phyloP scores from a whole-genome alignment of 148 eudicot species.

The Bassia scoparia region DNA sequence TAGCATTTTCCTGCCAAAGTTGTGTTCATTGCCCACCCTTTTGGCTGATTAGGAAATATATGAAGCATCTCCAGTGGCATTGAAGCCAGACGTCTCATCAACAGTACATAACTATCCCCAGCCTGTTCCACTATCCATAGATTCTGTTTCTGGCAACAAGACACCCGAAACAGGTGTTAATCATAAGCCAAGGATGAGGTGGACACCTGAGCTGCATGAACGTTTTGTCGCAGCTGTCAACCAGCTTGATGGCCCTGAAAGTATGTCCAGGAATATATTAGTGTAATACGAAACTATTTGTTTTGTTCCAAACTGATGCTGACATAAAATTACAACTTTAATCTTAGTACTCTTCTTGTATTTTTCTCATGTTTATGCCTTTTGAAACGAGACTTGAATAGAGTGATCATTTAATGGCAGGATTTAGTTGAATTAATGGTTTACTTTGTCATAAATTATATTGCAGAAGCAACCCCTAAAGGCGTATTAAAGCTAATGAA shows the following conservation, averaged over 20 bases:
- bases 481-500: slow-evolving; percentile 49
- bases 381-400: background rate
- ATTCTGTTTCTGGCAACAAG: slow-evolving; percentile 17
- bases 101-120: slow-evolving; percentile 9
- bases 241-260: slow-evolving; percentile 48
- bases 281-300: background rate
- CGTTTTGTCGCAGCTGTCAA: slow-evolving; percentile 44
- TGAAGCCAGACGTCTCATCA: slow-evolving; percentile 13
- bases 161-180: slow-evolving; percentile 11
- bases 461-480: slow-evolving; percentile 52
- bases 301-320: background rate
- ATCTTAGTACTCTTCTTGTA: background rate
- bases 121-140: slow-evolving; percentile 19
- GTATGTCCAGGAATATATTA: slow-evolving; percentile 23
- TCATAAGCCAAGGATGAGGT: slow-evolving; percentile 49
- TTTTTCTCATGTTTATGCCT: background rate
- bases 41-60: slow-evolving; percentile 28
- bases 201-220: slow-evolving; percentile 57
- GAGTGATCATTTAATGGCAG: background rate
- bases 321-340: background rate
- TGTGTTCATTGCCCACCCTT: background rate
- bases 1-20: background rate
- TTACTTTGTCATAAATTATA: slow-evolving; percentile 10
- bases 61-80: slow-evolving; percentile 29
- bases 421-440: slow-evolving; percentile 1